A percentile compares a stretch with the other conserved stretches of the same genome.
phyloP scores from a whole-genome alignment of 2,329 filamentous ascomycete genomes.

The Neonectria punicea region DNA sequence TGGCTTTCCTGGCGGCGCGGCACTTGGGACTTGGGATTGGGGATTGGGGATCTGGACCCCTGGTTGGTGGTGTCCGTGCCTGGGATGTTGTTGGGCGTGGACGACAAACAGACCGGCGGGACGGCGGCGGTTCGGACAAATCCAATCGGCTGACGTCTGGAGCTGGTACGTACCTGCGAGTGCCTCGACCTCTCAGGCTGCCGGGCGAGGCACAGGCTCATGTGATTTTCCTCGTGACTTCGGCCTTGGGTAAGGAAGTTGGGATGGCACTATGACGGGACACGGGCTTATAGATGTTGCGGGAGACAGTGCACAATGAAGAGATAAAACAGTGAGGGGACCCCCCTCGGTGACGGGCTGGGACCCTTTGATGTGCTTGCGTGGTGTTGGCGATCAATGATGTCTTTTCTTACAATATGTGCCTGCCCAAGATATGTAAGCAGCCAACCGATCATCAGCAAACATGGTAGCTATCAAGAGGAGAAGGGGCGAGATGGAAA shows the following conservation, averaged over 20 bases:
- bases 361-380: neutral
- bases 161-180: conserved; percentile 23
- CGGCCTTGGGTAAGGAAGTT: neutral
- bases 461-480: neutral
- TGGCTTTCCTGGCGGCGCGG: conserved; percentile 25
- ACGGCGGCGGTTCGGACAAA: conserved; percentile 18
- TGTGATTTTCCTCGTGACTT: neutral
- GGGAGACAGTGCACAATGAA: conserved; percentile 1
- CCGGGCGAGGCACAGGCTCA: neutral
- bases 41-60: conserved; percentile 8
- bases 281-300: conserved; percentile 14
- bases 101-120: neutral
- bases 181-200: too few species aligned
- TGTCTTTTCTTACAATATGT: neutral
- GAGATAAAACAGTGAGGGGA: conserved; percentile 7
- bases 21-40: conserved; percentile 7
- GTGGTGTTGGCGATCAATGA: neutral
- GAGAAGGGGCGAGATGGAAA: neutral
- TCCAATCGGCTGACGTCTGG: conserved; percentile 29
- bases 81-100: conserved; percentile 17
- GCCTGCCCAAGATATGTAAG: neutral
- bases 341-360: neutral
- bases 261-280: neutral
- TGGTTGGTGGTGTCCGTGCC: neutral
- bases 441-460: neutral